Evolutionary conservation across 768 basidiomycete genomes (phyloP), one percentile per base, ranked within the genome.

Genomic region (Pholiota microspora): DNA sequence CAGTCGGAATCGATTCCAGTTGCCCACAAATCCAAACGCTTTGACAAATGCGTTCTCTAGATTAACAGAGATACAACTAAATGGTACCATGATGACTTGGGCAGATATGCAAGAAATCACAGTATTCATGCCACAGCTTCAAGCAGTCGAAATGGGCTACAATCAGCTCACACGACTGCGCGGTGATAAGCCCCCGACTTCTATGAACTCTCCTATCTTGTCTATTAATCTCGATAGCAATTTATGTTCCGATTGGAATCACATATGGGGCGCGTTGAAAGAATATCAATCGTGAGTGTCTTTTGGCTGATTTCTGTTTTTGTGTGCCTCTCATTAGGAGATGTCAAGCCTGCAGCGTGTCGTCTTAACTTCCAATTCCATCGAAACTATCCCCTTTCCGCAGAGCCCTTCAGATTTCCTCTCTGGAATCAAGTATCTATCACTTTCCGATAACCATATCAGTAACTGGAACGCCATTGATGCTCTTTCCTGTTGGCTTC

Each of bases 211-310:
- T 6, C 54, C 70, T 48, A 62, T 92, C 42, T 67, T 75, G 45
- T 71, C 71, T 28, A 64, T 93, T 53, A 92, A 93, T 68, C 71
- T 94, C 35, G 89, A 92, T 62, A 75, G 77, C 53, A 94, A 94
- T 72, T 50, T 69, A 21, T 77, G 87, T 48, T 59, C 63, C 8
- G 73, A 83, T 62, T 92, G 89, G 88, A 54, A 56, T 34, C 67
- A 77, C 48, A 71, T 80, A 7, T 79, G 73, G 56, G 54, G 68
- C 28, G 74, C 82, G 25, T 59, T 88, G 38, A 59, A 59, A 12
- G 62, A 68, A 23, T 80, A 81, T 62, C 60, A 72, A 5, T 69
- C 64, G 88, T 88, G 72, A 58, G 74, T 72, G 45, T 42, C 49
- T 53, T 42, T 56, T 42, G 51, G 57, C 51, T 46, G 48, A 46